These are phyloP conservation scores for Pseudohyphozyma bogoriensis DNA, from an alignment of 768 basidiomycete species.

Conservation along the genomic window DNA sequence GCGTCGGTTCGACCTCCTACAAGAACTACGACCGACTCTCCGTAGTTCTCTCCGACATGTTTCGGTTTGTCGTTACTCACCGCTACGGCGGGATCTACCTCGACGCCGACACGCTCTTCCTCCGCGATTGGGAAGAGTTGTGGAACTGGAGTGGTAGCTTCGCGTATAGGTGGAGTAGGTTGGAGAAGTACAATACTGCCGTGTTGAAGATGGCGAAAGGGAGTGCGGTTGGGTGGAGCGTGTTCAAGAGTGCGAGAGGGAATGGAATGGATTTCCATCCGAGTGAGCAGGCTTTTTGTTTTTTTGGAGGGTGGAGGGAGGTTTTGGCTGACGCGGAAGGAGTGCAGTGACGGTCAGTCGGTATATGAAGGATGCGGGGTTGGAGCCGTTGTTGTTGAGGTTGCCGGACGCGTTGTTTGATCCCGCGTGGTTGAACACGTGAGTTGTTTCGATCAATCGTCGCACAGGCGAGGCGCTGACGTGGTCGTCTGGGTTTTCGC, in stretches of 20 bases:
- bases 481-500: slow-evolving; percentile 41
- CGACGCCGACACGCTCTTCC: slow-evolving; percentile 88
- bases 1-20: slow-evolving; percentile 61
- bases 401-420: slow-evolving; percentile 96
- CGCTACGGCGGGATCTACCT: slow-evolving; percentile 93
- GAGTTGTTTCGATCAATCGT: neutral
- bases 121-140: slow-evolving; percentile 96
- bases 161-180: slow-evolving; percentile 88
- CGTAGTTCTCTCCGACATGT: slow-evolving; percentile 92
- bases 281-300: too few species aligned
- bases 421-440: slow-evolving; percentile 82
- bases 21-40: slow-evolving; percentile 86
- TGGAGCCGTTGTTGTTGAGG: slow-evolving; percentile 72
- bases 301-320: too few species aligned
- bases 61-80: slow-evolving; percentile 88
- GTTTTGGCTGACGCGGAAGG: too few species aligned
- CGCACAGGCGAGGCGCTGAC: neutral
- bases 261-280: slow-evolving; percentile 95
- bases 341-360: slow-evolving; percentile 84
- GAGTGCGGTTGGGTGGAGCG: slow-evolving; percentile 83
- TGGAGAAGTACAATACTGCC: slow-evolving; percentile 91
- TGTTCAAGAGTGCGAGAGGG: slow-evolving; percentile 87
- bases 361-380: slow-evolving; percentile 78
- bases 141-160: slow-evolving; percentile 97
- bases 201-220: slow-evolving; percentile 86